Evolutionary conservation across 2,329 filamentous ascomycete genomes (phyloP).

Genomic region (Scortechinia acanthostroma): DNA sequence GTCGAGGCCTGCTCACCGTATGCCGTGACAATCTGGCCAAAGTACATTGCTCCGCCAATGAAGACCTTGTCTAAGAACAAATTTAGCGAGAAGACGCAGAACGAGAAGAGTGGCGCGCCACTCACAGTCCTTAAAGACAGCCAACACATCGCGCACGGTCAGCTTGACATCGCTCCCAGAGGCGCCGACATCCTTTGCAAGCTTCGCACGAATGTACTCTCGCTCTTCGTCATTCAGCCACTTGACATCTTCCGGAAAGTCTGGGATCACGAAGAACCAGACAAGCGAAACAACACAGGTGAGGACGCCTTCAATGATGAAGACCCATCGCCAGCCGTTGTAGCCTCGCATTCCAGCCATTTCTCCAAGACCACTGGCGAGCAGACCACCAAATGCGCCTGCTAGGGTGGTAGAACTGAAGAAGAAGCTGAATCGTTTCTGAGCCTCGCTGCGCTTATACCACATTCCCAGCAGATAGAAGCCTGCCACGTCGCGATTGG

Average conservation of each 20-base stretch:
- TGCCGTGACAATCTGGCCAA: constrained; percentile 70
- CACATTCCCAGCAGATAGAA: constrained; percentile 78
- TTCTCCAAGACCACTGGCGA: constrained; percentile 82
- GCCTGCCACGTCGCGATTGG: constrained; percentile 2
- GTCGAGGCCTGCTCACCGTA: constrained; percentile 41
- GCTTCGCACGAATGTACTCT: constrained; percentile 54
- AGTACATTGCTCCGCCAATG: constrained; percentile 73
- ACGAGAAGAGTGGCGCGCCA: constrained; percentile 9
- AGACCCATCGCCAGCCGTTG: constrained; percentile 73
- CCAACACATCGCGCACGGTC: constrained; percentile 46
- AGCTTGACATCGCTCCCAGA: constrained; percentile 57
- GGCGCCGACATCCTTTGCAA: constrained; percentile 63
- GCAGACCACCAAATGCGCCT: constrained; percentile 77
- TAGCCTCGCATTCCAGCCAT: constrained; percentile 70
- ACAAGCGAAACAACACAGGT: constrained; percentile 53
- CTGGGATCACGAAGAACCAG: constrained; percentile 65
- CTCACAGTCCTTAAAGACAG: constrained; percentile 58
- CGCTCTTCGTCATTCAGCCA: constrained; percentile 70
- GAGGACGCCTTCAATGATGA: constrained; percentile 68
- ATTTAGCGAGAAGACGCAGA: constrained; percentile 3
- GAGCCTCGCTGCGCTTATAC: constrained; percentile 82
- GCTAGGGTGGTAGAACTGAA: constrained; percentile 76
- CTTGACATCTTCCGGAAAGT: constrained; percentile 68
- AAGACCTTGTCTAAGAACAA: constrained; percentile 46
- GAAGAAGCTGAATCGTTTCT: constrained; percentile 89